These are phyloP conservation scores for Orbilia brochopaga DNA, from an alignment of 2,329 filamentous ascomycete genomes.

Conservation along the genomic window DNA sequence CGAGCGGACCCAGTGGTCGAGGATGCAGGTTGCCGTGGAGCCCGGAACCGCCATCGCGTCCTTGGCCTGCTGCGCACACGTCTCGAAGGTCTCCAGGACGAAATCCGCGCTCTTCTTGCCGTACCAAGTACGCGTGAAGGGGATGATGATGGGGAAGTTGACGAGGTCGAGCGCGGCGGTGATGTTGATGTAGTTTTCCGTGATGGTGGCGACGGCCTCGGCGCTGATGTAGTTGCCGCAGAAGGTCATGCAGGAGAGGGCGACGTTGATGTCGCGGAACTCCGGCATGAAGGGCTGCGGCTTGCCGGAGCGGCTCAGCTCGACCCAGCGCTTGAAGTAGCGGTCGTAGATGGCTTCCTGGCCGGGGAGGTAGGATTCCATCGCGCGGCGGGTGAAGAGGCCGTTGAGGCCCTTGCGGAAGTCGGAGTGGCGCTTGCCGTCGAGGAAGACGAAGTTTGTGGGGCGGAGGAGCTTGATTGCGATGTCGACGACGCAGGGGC, in stretches of 20 bases:
- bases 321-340: constrained; percentile 80
- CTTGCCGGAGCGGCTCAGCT: constrained; percentile 76
- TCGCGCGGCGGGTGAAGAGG: constrained; percentile 87
- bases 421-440: constrained; percentile 92
- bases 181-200: constrained; percentile 95
- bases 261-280: constrained; percentile 94
- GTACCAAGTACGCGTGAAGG: constrained; percentile 95
- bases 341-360: constrained; percentile 89
- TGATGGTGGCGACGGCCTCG: constrained; percentile 87
- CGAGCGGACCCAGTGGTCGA: constrained; percentile 90
- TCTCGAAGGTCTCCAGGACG: constrained; percentile 85
- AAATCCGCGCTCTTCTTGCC: constrained; percentile 94
- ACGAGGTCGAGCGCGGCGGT: constrained; percentile 94
- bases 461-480: constrained; percentile 90
- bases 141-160: constrained; percentile 96
- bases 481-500: constrained; percentile 93
- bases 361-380: constrained; percentile 85
- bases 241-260: constrained; percentile 94
- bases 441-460: constrained; percentile 96
- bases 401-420: constrained; percentile 96
- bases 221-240: constrained; percentile 94
- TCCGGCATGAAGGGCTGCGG: constrained; percentile 85
- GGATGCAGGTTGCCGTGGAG: constrained; percentile 85
- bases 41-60: constrained; percentile 81
- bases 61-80: constrained; percentile 92